Conservation (phyloP, 352 stramenopile genomes). For the Phytophthora sp. region DNA sequence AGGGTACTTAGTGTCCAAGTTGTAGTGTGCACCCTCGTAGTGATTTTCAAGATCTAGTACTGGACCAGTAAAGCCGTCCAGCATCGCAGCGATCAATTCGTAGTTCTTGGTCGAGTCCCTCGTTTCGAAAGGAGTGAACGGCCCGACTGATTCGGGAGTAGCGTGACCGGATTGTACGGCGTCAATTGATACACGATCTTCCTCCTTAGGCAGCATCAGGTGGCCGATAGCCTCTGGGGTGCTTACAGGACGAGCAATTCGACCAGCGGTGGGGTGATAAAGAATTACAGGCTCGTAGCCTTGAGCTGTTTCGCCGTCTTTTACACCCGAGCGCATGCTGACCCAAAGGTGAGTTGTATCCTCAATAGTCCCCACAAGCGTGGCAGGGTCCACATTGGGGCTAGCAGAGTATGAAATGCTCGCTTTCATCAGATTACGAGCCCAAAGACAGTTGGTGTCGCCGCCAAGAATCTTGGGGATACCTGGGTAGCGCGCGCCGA, state of each 20-base stretch:
- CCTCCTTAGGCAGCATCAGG: constrained; percentile 21
- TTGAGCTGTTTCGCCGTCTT: constrained; percentile 8
- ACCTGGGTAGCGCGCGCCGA: constrained; percentile 16
- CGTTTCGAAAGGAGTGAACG: constrained; percentile 10
- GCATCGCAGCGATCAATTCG: constrained; percentile 25
- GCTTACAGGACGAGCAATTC: constrained; percentile 16
- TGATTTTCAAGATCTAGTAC: constrained; percentile 34
- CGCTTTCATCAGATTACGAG: constrained; percentile 10
- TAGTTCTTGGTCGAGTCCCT: constrained; percentile 40
- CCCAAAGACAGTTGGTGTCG: constrained; percentile 20
- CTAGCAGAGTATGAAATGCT: constrained; percentile 9
- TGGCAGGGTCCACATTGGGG: constrained; percentile 7
- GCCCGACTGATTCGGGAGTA: neutral
- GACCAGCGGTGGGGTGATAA: constrained; percentile 14
- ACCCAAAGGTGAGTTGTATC: constrained; percentile 28
- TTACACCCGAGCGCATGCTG: constrained; percentile 14
- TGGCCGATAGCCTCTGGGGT: constrained; percentile 16
- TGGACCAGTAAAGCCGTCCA: constrained; percentile 22
- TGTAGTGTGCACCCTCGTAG: constrained; percentile 22
- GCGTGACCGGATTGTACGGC: constrained; percentile 24
- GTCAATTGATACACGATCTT: constrained; percentile 24
- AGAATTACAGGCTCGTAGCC: constrained; percentile 23
- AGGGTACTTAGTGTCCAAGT: constrained; percentile 13
- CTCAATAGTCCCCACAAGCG: constrained; percentile 12
- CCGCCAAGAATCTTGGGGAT: constrained; percentile 28